A percentile compares a stretch with the other conserved stretches of the same genome.
Conservation (phyloP, 78 protist species). For the Dictyostelium purpureum region DNA sequence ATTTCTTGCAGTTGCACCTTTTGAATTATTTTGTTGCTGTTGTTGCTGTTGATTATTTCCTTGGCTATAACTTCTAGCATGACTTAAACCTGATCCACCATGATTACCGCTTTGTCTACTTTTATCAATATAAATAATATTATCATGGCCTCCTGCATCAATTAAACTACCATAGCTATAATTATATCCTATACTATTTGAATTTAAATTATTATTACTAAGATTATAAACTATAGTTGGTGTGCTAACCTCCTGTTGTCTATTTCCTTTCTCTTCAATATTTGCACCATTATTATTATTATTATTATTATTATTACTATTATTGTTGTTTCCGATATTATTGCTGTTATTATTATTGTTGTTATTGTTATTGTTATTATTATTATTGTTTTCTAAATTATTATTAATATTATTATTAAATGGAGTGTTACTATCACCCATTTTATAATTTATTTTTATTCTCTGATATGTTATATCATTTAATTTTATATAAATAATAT, state of each 20-base stretch:
- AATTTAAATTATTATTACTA: not conserved
- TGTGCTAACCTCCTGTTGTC: too few relatives aligned
- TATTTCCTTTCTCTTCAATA: too few relatives aligned
- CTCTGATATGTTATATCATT: too few relatives aligned
- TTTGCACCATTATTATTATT: not conserved
- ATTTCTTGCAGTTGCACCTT: slow-evolving; percentile 4
- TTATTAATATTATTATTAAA: not conserved
- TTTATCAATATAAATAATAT: not conserved
- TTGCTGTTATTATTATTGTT: not conserved
- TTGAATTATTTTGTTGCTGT: not conserved
- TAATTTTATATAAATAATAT: too few relatives aligned
- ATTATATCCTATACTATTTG: not conserved
- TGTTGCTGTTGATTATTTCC: not conserved
- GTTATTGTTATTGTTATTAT: not conserved
- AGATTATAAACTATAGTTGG: too few relatives aligned
- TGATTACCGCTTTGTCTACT: not conserved
- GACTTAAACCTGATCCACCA: not conserved
- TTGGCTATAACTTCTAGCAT: slow-evolving; percentile 1
- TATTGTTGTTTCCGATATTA: not conserved
- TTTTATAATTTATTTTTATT: too few relatives aligned
- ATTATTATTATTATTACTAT: not conserved
- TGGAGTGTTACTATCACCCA: not conserved
- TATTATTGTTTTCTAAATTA: not conserved
- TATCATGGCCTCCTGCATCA: not conserved
- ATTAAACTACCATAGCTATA: slow-evolving; percentile 12